Evolutionary conservation across 768 basidiomycete genomes (phyloP).

Genomic region (Favolaschia claudopus): DNA sequence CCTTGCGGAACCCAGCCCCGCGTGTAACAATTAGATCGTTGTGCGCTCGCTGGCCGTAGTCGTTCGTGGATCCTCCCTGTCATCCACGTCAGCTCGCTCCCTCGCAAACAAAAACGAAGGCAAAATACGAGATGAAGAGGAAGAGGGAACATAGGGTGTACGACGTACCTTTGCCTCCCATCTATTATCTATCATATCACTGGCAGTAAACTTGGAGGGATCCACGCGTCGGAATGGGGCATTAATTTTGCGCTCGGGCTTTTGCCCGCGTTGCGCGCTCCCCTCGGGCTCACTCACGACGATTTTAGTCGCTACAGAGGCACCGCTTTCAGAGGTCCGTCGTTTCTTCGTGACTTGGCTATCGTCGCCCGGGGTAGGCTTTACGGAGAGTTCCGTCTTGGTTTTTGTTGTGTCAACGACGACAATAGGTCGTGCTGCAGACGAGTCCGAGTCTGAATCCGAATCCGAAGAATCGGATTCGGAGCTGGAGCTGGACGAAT

Average conservation of each 20-base stretch:
- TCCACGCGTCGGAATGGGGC: slow-evolving; percentile 86
- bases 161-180: slow-evolving; percentile 83
- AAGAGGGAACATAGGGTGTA: slow-evolving; percentile 2
- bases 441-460: slow-evolving; percentile 28
- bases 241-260: slow-evolving; percentile 51
- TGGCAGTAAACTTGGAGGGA: slow-evolving; percentile 56
- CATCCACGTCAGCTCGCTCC: not conserved
- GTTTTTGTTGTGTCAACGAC: slow-evolving; percentile 16
- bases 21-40: slow-evolving; percentile 92
- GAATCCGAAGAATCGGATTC: slow-evolving; percentile 31
- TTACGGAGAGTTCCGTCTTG: slow-evolving; percentile 8
- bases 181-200: slow-evolving; percentile 66
- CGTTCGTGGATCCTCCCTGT: slow-evolving; percentile 70
- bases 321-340: slow-evolving; percentile 58
- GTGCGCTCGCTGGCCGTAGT: slow-evolving; percentile 89
- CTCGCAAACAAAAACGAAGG: not conserved
- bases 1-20: slow-evolving; percentile 95
- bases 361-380: slow-evolving; percentile 24
- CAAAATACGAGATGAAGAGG: slow-evolving; percentile 1
- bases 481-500: slow-evolving; percentile 33
- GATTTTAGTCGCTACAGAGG: slow-evolving; percentile 55
- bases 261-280: slow-evolving; percentile 31
- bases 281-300: slow-evolving; percentile 29
- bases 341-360: slow-evolving; percentile 65
- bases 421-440: not conserved